Base-by-base conservation (phyloP, 2,329 filamentous ascomycete species). In the Aspergillus neoniger region DNA sequence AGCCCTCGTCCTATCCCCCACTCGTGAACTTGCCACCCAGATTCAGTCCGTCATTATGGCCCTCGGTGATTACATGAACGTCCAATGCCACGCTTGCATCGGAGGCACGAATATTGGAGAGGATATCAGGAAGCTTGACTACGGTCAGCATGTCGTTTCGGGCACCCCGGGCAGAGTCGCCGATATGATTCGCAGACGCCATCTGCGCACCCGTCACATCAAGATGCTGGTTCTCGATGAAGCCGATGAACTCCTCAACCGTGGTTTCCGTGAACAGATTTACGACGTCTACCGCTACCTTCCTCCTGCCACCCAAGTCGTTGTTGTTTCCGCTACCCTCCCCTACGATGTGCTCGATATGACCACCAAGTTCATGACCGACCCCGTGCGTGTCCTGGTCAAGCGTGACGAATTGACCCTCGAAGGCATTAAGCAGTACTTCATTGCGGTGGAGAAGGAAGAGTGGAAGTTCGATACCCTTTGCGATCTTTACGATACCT, bases 41-140 rank as follows among this genome's bases (percentile, higher is more conserved):
- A 99, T 99, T 67, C 95, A 99, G 80, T 96, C 92, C 38, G 95
- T 99, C 61, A 91, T 99, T 69, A 96, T 98, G 88, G 95, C 95
- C n/a, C 86, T 99, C n/a, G 95, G 95, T 67, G 95, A 99, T 79
- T 99, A 97, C 83, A 98, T 99, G 95, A 97, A 97, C 75, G 92
- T 99, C 3, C 93, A 99, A 80, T 99, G 95, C 81, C 95, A 99
- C 73, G 94, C 95, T 61, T 99, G 95, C 79, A 98, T 99, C 72
- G 95, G 95, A 68, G 95, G 95, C 62, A 99, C 95, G 68, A 98
- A 96, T 74, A 93, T 99, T 39, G 92, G 95, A 70, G 95, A 98
- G 76, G 95, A 99, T 75, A 99, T 99, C 70, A 89, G 91, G 77
- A 96, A 96, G 81, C 91, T 99, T 63, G 92, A 98, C 77, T 95